These are phyloP conservation scores for Aspergillus ruber DNA, from an alignment of 2,329 filamentous ascomycete species.

Conservation along the genomic window DNA sequence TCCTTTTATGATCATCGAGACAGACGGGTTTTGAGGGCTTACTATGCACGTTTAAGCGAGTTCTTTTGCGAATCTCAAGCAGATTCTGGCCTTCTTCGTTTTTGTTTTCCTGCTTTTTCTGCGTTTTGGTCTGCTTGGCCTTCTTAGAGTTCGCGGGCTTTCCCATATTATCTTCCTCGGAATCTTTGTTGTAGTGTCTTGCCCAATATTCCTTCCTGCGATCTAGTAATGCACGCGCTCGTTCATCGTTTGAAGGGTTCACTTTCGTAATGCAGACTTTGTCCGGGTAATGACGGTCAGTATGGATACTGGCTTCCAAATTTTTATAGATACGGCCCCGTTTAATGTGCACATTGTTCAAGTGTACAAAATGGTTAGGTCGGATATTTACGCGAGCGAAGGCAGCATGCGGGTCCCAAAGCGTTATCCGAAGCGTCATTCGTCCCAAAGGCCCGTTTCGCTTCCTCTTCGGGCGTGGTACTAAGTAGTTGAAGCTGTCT, in stretches of 20 bases:
- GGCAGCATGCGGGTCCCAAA: conserved; percentile 61
- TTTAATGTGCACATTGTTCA: conserved; percentile 70
- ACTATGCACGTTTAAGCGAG: conserved; percentile 39
- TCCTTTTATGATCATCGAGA: neutral
- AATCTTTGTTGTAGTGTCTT: conserved; percentile 35
- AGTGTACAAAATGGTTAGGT: conserved; percentile 55
- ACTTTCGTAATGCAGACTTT: conserved; percentile 57
- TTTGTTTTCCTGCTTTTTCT: conserved; percentile 18
- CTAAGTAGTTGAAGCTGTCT: conserved; percentile 52
- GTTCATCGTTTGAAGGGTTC: conserved; percentile 39
- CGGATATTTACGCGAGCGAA: conserved; percentile 53
- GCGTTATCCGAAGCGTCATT: conserved; percentile 62
- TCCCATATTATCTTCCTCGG: conserved; percentile 26
- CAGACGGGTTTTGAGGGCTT: conserved; percentile 13
- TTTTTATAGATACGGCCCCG: conserved; percentile 45
- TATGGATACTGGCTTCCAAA: conserved; percentile 67
- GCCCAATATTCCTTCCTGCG: conserved; percentile 62
- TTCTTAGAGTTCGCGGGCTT: conserved; percentile 8
- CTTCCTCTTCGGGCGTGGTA: conserved; percentile 24
- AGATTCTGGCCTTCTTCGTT: conserved; percentile 24
- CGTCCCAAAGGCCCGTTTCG: conserved; percentile 74
- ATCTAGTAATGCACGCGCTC: conserved; percentile 52
- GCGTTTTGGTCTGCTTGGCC: conserved; percentile 27
- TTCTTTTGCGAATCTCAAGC: conserved; percentile 18
- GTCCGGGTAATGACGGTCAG: conserved; percentile 47